Evolutionary conservation across 23 red algal species (phyloP).

Genomic region (Cyanidium caldarium): DNA sequence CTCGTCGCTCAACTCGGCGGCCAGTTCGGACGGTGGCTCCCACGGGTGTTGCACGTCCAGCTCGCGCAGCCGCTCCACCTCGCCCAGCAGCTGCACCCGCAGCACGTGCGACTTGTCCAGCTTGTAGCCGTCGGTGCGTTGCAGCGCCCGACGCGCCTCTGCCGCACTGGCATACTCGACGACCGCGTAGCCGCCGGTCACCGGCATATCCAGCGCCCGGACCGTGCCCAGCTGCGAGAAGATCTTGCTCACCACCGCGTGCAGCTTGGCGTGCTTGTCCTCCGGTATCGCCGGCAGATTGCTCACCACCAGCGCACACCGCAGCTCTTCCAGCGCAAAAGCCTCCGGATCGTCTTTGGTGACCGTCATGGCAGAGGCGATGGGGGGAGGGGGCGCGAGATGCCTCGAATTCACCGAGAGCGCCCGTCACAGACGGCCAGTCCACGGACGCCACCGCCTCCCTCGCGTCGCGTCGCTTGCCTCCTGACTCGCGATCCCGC

Average conservation of each 20-base stretch:
- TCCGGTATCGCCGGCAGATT: conserved; percentile 56
- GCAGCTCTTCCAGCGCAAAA: background rate
- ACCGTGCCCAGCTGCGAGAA: conserved; percentile 40
- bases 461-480: too few relatives aligned
- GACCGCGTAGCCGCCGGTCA: conserved; percentile 60
- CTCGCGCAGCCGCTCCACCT: conserved; percentile 8
- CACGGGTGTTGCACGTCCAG: background rate
- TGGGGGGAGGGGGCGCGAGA: too few relatives aligned
- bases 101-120: conserved; percentile 55
- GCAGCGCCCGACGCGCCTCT: conserved; percentile 54
- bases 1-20: background rate
- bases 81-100: conserved; percentile 29
- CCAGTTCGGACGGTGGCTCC: conserved; percentile 11
- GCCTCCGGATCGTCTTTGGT: too few relatives aligned
- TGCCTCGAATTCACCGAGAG: too few relatives aligned
- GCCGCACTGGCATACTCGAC: conserved; percentile 57
- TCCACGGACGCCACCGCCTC: too few relatives aligned
- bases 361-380: too few relatives aligned
- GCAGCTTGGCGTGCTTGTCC: conserved; percentile 68
- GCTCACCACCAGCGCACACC: conserved; percentile 37
- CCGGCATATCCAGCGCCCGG: conserved; percentile 12
- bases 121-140: conserved; percentile 46
- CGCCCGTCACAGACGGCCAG: too few relatives aligned
- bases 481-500: too few relatives aligned
- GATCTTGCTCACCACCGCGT: conserved; percentile 24